Evolutionary conservation across 805 yeast species (phyloP), one percentile per base, ranked within the genome.

Genomic region (Yarrowia sp.): DNA sequence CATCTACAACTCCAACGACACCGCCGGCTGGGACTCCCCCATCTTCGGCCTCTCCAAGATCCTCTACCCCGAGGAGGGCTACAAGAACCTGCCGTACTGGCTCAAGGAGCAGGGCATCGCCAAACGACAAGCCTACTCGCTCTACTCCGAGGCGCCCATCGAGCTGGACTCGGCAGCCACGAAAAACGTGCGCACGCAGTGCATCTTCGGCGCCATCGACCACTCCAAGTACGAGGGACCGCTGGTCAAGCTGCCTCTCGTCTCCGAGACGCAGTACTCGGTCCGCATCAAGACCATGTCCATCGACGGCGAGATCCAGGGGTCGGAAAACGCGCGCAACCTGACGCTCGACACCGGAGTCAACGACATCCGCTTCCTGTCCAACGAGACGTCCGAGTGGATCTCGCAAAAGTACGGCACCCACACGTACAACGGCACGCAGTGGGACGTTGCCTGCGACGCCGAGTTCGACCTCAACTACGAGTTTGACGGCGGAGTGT

Each of bases 71-170:
- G 58, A 24, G 13, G 58, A 51, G 7, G 58, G 58, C 12, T 51
- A 33, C 58, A 51, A 51, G 42, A 51, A 51, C 42, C 58, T 51
- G 31, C 58, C 58, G 12, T 51, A 51, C 24, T 51, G 58, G 58
- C 32, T 51, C 21, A 33, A 35, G 36, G 58, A 51, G 13, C 31
- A 24, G 22, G 58, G 58, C 4, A 33, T 51, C 16, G 42, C 42
- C 22, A 24, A 51, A 14, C 13, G 58, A 51, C 58, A 51, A 24
- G 42, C 42, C 18, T 51, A n/a, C 32, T 29, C 42, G 6, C 42
- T 51, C 4, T 51, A 51, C 16, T 51, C 58, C 1, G 58, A 51
- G 31, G 58, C 41, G 5, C 58, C 58, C 18, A 51, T 51, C 24
- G 58, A 51, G 41, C 42, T 51, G 42, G 58, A 51, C 24, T 24